Base-by-base conservation (phyloP, 2,329 filamentous ascomycete genomes). In the Epichloe gansuensis region DNA sequence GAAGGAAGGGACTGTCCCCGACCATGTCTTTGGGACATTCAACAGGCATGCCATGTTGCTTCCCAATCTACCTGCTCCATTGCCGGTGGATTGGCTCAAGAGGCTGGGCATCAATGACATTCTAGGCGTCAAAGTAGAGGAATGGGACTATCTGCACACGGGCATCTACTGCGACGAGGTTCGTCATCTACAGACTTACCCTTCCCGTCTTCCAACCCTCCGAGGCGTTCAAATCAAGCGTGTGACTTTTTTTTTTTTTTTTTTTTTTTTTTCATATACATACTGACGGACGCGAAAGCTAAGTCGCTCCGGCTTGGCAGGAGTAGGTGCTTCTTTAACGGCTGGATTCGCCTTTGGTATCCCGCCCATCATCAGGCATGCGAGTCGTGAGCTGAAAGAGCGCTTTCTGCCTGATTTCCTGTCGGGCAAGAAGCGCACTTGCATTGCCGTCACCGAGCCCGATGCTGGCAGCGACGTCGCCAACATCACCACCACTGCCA, bases 321-420 rank as follows among this genome's bases (percentile, higher is more conserved):
- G 31, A 81, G 75, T 0, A 79, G 77, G 44, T 70, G 73, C 1
- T 85, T 86, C 59, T n/a, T 67, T 90, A 28, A 88, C 82, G 1
- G 83, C 82, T 0, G 86, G 86, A 3, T 81, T 88, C 59, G 80
- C 83, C 1, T 89, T 86, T 62, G 83, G 83, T 1, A 74, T 75
- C 34, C 82, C 83, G 4, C 83, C 83, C 0, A 70, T 86, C 46
- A 72, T 83, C 21, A 72, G 77, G 46, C 79, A 81, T 58, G 83
- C 82, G 1, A 84, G 73, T 0, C 65, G 73, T 31, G 74, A 50
- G 37, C 55, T 58, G 31, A 57, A 80, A 62, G 64, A 61, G 15
- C 71, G 71, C 41, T 86, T 78, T 73, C 66, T 85, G 9, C 80
- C 79, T 0, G 75, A 73, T 0, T 69, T 85, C 34, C 80, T 82